phyloP scores from a whole-genome alignment of 2,329 filamentous ascomycete genomes.

The Aspergillus sp. region DNA sequence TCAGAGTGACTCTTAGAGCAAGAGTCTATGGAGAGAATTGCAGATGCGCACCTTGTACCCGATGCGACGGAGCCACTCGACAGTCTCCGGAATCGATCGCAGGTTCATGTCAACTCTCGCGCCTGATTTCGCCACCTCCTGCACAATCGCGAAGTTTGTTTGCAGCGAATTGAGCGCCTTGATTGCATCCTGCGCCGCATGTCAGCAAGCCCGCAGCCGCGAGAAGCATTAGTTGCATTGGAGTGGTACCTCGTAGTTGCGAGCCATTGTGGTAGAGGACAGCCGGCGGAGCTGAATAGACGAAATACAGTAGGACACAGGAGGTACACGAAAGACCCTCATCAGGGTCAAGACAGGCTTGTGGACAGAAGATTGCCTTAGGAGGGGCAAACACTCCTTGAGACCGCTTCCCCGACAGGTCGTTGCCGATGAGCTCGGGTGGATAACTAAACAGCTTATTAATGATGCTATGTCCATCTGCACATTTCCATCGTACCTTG shows the following conservation, averaged over 20 bases:
- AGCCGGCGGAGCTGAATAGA: conserved; percentile 23
- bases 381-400: neutral
- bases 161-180: conserved; percentile 72
- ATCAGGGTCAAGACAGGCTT: conserved; percentile 21
- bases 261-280: conserved; percentile 35
- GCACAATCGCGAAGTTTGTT: conserved; percentile 73
- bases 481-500: no score
- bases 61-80: conserved; percentile 70
- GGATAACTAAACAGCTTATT: no score
- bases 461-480: no score
- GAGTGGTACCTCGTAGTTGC: conserved; percentile 37
- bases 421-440: no score
- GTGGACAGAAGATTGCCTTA: neutral
- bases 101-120: conserved; percentile 72
- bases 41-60: conserved; percentile 65
- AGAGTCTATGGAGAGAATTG: neutral
- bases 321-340: conserved; percentile 23
- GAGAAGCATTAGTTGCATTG: neutral
- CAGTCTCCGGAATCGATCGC: conserved; percentile 76
- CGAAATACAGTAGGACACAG: conserved; percentile 1
- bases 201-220: conserved; percentile 10
- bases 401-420: no score
- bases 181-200: conserved; percentile 61
- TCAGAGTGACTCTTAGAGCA: neutral
- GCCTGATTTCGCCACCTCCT: conserved; percentile 64